Conservation (phyloP, 164 flowering plant genomes). For the Protea cynaroides region DNA sequence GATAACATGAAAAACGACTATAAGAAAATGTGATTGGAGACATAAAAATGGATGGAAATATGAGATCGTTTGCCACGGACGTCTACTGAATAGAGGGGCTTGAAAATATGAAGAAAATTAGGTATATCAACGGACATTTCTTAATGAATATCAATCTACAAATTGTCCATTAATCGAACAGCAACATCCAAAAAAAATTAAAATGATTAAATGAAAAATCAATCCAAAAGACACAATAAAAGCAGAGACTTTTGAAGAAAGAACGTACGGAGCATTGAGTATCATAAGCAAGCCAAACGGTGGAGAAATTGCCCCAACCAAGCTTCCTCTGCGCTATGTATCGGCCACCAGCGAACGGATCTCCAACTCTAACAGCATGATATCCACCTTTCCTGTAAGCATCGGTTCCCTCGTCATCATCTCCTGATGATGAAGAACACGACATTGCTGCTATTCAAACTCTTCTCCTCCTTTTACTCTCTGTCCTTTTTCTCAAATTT, state of each 20-base stretch:
- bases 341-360: slow-evolving; percentile 69
- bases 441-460: slow-evolving; percentile 33
- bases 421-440: slow-evolving; percentile 74
- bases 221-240: neutral
- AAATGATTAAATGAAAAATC: no score
- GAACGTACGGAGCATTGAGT: slow-evolving; percentile 53
- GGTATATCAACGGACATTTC: no score
- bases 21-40: no score
- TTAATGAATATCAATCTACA: no score
- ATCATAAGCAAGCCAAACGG: slow-evolving; percentile 96
- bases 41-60: no score
- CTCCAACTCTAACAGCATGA: slow-evolving; percentile 82
- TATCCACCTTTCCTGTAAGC: slow-evolving; percentile 94
- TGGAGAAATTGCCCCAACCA: slow-evolving; percentile 97
- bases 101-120: no score
- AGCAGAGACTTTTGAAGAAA: neutral
- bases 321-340: slow-evolving; percentile 92
- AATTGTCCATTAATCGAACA: no score
- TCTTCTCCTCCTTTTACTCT: slow-evolving; percentile 20
- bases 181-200: no score
- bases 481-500: neutral
- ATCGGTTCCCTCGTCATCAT: slow-evolving; percentile 76
- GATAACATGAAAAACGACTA: no score
- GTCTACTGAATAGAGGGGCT: no score
- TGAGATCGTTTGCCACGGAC: no score